Evolutionary conservation across 2,329 filamentous ascomycete genomes (phyloP).

Genomic region (Beauveria sp.): DNA sequence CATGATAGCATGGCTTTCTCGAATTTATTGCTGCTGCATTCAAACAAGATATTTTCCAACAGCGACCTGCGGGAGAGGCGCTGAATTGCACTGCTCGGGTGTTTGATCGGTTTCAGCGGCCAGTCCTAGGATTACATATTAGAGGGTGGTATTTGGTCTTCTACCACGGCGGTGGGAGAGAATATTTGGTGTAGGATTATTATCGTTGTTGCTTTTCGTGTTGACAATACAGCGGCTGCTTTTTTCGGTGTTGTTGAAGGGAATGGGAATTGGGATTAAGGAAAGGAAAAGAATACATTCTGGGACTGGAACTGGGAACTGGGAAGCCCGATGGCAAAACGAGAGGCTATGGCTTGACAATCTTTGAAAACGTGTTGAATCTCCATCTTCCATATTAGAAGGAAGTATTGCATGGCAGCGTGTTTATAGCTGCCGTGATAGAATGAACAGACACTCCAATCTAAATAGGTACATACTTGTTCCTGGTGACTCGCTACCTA

Average conservation of each 20-base stretch:
- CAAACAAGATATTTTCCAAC: not conserved
- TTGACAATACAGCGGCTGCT: slow-evolving; percentile 5
- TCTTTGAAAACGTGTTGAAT: not conserved
- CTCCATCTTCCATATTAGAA: not conserved
- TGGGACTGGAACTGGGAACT: slow-evolving; percentile 7
- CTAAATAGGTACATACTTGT: not conserved
- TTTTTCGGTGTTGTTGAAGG: slow-evolving; percentile 4
- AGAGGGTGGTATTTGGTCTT: not conserved
- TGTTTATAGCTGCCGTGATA: not conserved
- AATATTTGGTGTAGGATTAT: not conserved
- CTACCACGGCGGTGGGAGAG: not conserved
- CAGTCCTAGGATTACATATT: not conserved
- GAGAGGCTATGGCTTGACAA: not conserved
- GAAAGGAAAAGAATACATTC: not conserved
- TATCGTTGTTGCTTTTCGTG: not conserved
- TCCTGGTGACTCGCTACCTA: not conserved
- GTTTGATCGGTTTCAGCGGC: not conserved
- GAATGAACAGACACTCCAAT: slow-evolving; percentile 4
- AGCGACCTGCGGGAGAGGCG: not conserved
- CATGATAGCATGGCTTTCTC: not conserved
- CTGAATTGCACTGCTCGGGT: not conserved
- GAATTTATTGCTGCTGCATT: not conserved
- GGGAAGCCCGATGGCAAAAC: slow-evolving; percentile 6
- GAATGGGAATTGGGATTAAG: not conserved
- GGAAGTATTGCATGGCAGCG: not conserved